Base-by-base conservation (phyloP, 1,139 yeast species). In the Yamadazyma trypodendri region DNA sequence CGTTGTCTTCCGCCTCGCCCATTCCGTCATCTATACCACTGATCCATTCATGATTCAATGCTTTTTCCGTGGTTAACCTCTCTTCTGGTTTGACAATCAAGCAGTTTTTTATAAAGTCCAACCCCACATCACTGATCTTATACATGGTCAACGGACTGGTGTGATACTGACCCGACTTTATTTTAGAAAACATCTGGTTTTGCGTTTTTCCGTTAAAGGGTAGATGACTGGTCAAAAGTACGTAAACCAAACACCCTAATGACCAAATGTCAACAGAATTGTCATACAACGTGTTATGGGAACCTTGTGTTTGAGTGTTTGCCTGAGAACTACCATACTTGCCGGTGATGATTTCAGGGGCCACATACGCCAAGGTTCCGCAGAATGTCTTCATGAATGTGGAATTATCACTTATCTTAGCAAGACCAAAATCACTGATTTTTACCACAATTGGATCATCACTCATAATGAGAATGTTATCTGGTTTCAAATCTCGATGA, bases 201-300 rank as follows among this genome's bases (percentile, higher is more conserved):
- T 90, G 97, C 0, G 96, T 87, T 38, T 83, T 77, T 1, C 97
- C 97, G 55, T 90, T 88, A 56, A 92, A 92, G 2, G 98, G 98
- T 41, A 90, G 65, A 67, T 88, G 96, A 0, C 94, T 92, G 0
- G 97, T 90, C 38, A 92, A 63, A 28, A 90, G 78, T 9, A 92
- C 97, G 61, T 88, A 92, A 0, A 89, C 84, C 24, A 92, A 65
- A 59, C 98, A 92, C 0, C 97, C 77, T 28, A 71, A 55, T 1
- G 97, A 87, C 98, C 98, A 92, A 71, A 92, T 86, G 59, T 92
- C 98, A 5, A 90, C 97, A 42, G 86, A 72, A 31, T 85, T 82
- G 4, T 96, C 87, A 54, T 92, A 92, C 39, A 83, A 72, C 20
- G 46, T 51, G 13, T 21, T 28, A 28, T 50, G 34, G 6, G 40